A percentile compares a stretch with the other conserved stretches of the same genome.
These are phyloP conservation scores for Cucumis melo DNA, from an alignment of 306 rosid species.

Conservation along the genomic window DNA sequence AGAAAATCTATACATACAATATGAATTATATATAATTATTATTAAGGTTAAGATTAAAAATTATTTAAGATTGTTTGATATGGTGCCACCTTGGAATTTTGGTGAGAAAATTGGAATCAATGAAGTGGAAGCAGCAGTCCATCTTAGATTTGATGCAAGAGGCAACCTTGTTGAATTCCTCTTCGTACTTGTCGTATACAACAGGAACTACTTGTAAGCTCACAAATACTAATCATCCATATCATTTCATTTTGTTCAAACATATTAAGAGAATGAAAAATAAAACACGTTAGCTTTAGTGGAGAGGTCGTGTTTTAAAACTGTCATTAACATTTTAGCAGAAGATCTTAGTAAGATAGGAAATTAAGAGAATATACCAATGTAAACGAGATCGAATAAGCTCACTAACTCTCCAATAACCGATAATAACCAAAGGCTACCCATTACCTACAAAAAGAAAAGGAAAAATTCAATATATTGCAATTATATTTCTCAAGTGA, in stretches of 20 bases:
- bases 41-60: too few species aligned
- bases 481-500: too few species aligned
- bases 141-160: neutral
- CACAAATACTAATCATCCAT: neutral
- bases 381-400: slow-evolving; percentile 26
- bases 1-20: too few species aligned
- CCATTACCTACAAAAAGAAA: slow-evolving; percentile 27
- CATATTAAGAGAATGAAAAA: neutral
- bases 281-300: neutral
- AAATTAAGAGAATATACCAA: slow-evolving; percentile 16
- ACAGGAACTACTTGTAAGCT: neutral
- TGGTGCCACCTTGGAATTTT: neutral
- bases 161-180: neutral
- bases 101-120: neutral
- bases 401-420: slow-evolving; percentile 19
- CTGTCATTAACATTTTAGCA: too few species aligned
- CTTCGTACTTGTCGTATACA: neutral
- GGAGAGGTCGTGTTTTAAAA: too few species aligned
- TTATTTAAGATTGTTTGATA: neutral
- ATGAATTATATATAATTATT: too few species aligned
- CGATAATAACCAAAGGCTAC: slow-evolving; percentile 41
- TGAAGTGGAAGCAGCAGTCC: neutral
- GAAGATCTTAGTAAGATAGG: too few species aligned
- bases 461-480: too few species aligned
- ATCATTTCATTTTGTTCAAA: neutral